Evolutionary conservation across 2,329 filamentous ascomycete genomes (phyloP), one percentile per base, ranked within the genome.

Genomic region (Claviceps sp.): DNA sequence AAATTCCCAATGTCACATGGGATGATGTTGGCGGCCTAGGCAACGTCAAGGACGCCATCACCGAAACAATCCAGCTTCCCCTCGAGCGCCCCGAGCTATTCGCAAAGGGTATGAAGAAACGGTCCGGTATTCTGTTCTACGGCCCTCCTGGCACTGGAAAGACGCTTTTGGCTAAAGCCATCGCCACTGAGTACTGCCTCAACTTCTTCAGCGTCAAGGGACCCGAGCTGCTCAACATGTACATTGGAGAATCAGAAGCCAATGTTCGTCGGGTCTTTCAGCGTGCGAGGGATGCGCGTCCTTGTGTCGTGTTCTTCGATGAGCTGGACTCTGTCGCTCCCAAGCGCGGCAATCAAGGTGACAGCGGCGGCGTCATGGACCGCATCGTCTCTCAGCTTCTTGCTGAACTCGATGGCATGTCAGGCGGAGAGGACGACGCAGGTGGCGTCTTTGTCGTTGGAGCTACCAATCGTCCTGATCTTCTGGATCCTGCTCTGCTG

Each of bases 331-430:
- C 87, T 0, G 91, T 97, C 2, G 91, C 93, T 4, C 93, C 93
- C 0, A 97, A 97, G 72, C 79, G 93, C 68, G 93, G 93, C 40
- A 97, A 97, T 62, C 91, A 97, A 67, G 93, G 93, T 48, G 93
- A 97, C 62, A 95, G 88, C 57, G 91, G 93, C 53, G 93, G 93
- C 63, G 93, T 97, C 52, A 97, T 97, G 91, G 93, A 97, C 66
- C 82, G 93, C 52, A 97, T 97, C 58, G 91, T 98, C 50, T 93
- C 86, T 54, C 93, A 97, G 71, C 73, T 98, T 45, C 78, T 98
- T 11, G 93, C 93, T 0, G 93, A 98, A 69, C 75, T 98, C 22
- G 93, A 98, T 64, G 93, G 93, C 50, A 98, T 98, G 93, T 96
- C 90, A 50, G 86, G 91, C 58, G 90, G 88, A 16, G 88, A 34